Percentiles rank a stretch among this genome's conserved stretches.
These are phyloP conservation scores for Uronychia setigera DNA, from an alignment of 73 alveolate genomes.

Conservation along the genomic window DNA sequence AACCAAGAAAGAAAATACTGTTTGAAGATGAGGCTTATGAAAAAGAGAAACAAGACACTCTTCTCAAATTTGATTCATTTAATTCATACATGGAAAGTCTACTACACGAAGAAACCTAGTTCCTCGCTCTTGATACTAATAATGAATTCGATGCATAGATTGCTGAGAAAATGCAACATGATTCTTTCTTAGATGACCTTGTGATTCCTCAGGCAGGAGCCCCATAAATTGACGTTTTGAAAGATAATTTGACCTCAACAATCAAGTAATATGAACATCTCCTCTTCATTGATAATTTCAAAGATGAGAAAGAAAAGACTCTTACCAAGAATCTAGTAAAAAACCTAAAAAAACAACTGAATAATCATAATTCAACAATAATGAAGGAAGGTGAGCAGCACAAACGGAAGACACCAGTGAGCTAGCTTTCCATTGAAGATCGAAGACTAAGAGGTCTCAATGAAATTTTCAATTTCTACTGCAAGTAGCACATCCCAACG, in stretches of 20 bases:
- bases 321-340: background rate
- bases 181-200: background rate
- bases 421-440: background rate
- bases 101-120: background rate
- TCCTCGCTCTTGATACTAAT: background rate
- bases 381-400: background rate
- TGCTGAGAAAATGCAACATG: background rate
- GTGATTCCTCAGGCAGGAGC: background rate
- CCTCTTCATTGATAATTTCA: background rate
- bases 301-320: background rate
- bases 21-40: background rate
- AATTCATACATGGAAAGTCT: background rate
- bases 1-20: background rate
- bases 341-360: slow-evolving; percentile 8
- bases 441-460: slow-evolving; percentile 35
- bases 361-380: background rate
- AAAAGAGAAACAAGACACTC: background rate
- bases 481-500: slow-evolving; percentile 42
- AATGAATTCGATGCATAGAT: background rate
- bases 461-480: slow-evolving; percentile 47
- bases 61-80: background rate
- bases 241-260: background rate
- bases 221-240: background rate
- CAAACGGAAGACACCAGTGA: background rate
- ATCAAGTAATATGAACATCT: slow-evolving; percentile 14